Evolutionary conservation across 371 early-diverging fungal genomes (phyloP), one percentile per base, ranked within the genome.

Genomic region (Mortierella sp.): DNA sequence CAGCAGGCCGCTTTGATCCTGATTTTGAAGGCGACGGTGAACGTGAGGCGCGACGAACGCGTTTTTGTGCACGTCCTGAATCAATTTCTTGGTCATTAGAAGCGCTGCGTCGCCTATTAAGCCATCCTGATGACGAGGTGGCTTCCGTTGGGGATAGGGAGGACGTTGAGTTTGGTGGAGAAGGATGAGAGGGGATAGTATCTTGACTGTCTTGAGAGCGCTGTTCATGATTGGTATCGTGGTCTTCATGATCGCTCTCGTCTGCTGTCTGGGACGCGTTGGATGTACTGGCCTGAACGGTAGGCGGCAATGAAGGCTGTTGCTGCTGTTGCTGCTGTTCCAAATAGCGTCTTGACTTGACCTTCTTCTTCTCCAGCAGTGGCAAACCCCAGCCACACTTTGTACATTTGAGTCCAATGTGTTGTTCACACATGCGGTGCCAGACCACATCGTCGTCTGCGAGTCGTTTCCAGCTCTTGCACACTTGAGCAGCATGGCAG

Each of bases 351-450:
- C 53, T 51, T 60, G 17, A 58, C 41, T 48, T 66, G 40, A 29
- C 71, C 47, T 76, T 34, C 34, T 85, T 63, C 82, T 65, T 84
- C 80, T 66, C 82, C 17, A 95, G 79, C 50, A 92, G 72, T 16
- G 95, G 96, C 45, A 95, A 70, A 1, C 97, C 96, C 97, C 97
- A 98, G 7, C 98, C 98, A 71, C 98, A 98, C 72, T 92, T 96
- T 31, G 84, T 82, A 71, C 98, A 98, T 66, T 95, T 93, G 69
- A 92, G 93, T 80, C 96, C 95, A 60, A 97, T 97, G 68, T 98
- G 98, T 79, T 97, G 97, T 40, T 92, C 93, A 67, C 98, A 98
- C 94, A 98, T 94, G 45, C 92, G 83, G 57, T 96, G 93, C 98
- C 98, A 98, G 29, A 98, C 79, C 0, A 86, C 73, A 69, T 97